Conservation (phyloP, 1,284 basidiomycete species). For the Boletus mariae region DNA sequence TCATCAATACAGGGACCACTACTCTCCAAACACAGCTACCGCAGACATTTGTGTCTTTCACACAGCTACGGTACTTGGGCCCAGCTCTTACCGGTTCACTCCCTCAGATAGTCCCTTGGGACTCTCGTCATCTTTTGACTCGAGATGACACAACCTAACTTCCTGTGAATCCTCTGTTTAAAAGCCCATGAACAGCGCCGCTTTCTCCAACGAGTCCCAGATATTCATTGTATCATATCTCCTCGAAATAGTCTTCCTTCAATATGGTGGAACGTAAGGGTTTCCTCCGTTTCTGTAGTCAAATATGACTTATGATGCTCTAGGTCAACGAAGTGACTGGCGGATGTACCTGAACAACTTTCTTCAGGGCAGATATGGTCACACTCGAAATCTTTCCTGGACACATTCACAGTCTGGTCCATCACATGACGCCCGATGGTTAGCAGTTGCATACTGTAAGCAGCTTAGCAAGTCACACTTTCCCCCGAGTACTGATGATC, state of each 20-base stretch:
- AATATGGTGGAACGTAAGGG: slow-evolving; percentile 23
- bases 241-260: slow-evolving; percentile 4
- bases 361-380: slow-evolving; percentile 31
- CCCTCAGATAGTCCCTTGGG: slow-evolving; percentile 2
- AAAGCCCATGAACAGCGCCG: slow-evolving; percentile 14
- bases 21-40: slow-evolving; percentile 20
- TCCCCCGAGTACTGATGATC: slow-evolving; percentile 4
- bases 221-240: slow-evolving; percentile 4
- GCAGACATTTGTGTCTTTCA: slow-evolving; percentile 4
- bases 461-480: neutral
- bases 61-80: slow-evolving; percentile 24
- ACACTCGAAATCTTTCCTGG: slow-evolving; percentile 28
- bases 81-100: slow-evolving; percentile 7
- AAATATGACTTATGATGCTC: slow-evolving; percentile 7
- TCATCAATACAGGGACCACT: slow-evolving; percentile 8
- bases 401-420: slow-evolving; percentile 22
- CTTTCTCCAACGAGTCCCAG: slow-evolving; percentile 9
- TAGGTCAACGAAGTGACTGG: slow-evolving; percentile 27
- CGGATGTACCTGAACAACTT: slow-evolving; percentile 29
- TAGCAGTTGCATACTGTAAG: slow-evolving; percentile 30
- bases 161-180: slow-evolving; percentile 27
- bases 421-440: slow-evolving; percentile 26
- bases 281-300: neutral
- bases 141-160: slow-evolving; percentile 23
- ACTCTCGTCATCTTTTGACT: slow-evolving; percentile 28